Conservation (phyloP, 23 red algal species). For the Gracilaria domingensis region DNA sequence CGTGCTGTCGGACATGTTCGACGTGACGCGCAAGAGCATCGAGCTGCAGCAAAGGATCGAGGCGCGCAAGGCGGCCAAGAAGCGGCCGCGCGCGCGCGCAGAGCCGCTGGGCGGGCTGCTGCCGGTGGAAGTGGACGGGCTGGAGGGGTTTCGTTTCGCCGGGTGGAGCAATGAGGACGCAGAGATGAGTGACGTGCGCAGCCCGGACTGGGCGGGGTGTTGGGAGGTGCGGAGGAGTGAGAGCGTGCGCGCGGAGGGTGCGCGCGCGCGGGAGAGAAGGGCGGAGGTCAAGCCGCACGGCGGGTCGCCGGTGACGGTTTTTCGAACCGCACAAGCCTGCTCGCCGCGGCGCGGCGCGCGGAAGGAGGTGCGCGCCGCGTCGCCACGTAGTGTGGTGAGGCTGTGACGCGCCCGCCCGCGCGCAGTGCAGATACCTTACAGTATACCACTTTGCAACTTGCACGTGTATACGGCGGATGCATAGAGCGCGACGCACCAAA, state of each 20-base stretch:
- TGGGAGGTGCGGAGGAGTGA: neutral
- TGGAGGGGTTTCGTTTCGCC: neutral
- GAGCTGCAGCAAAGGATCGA: neutral
- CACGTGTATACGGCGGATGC: too few species aligned
- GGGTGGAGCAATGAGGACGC: conserved; percentile 11
- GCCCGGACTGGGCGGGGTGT: neutral
- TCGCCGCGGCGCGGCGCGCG: neutral
- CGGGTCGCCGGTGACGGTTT: neutral
- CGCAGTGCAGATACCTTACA: too few species aligned
- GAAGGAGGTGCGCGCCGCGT: neutral
- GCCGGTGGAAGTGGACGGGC: conserved; percentile 3
- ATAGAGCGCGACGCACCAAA: too few species aligned
- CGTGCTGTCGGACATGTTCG: neutral
- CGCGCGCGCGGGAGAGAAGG: neutral
- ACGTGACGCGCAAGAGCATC: neutral
- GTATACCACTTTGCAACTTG: neutral
- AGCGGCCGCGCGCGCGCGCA: neutral
- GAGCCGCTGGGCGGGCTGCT: neutral
- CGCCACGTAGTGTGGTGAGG: neutral
- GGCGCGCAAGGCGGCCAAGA: neutral
- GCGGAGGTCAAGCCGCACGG: neutral
- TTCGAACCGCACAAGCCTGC: neutral
- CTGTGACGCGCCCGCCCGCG: neutral
- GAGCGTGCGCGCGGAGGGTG: neutral
- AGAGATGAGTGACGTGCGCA: neutral